Conservation (phyloP, 2,329 filamentous ascomycete species). For the Hirsutella thompsonii region DNA sequence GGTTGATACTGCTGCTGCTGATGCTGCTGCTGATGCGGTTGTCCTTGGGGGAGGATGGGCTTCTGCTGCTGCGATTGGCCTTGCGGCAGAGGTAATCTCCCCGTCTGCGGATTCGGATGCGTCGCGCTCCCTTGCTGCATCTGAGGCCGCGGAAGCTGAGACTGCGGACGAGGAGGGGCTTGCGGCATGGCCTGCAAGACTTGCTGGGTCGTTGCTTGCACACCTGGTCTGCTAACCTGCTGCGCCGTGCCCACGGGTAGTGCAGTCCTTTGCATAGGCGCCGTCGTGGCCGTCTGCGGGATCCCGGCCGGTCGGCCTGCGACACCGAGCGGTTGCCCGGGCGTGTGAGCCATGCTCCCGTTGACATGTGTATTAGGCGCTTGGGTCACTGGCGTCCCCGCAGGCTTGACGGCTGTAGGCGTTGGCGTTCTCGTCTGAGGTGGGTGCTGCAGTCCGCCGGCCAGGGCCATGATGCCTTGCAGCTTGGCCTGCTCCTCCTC, state of each 20-base stretch:
- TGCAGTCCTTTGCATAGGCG: not conserved
- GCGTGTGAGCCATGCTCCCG: not conserved
- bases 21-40: too few relatives aligned
- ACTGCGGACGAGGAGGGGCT: constrained; percentile 12
- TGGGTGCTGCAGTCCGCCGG: constrained; percentile 35
- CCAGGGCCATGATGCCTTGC: constrained; percentile 46
- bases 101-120: constrained; percentile 6
- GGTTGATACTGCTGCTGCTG: too few relatives aligned
- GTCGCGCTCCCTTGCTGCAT: constrained; percentile 7
- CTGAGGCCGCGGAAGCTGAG: constrained; percentile 18
- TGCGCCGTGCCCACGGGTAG: not conserved
- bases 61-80: not conserved
- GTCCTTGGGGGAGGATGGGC: not conserved
- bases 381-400: not conserved
- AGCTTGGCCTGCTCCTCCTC: constrained; percentile 47
- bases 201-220: constrained; percentile 17
- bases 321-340: too few relatives aligned
- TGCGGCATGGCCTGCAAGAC: constrained; percentile 15
- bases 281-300: constrained; percentile 3
- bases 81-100: not conserved
- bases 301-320: too few relatives aligned
- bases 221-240: constrained; percentile 3
- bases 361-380: constrained; percentile 5
- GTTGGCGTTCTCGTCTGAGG: constrained; percentile 8
- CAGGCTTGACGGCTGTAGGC: not conserved